phyloP scores from a whole-genome alignment of 352 stramenopile species.

The Globisporangium emineosum region DNA sequence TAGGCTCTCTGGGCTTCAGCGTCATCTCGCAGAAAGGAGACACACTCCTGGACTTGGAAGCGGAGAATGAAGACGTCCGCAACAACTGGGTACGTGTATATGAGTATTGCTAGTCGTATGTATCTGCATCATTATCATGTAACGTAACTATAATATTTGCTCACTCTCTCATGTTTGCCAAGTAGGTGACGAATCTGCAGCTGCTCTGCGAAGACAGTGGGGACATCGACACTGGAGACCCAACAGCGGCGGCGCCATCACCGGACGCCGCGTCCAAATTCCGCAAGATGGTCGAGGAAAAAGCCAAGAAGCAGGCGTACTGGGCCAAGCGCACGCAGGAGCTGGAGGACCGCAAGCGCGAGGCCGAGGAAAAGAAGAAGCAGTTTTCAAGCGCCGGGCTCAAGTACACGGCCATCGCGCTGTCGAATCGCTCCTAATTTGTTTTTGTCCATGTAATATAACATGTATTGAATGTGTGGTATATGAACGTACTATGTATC shows the following conservation, averaged over 20 bases:
- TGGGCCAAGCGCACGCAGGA: constrained; percentile 76
- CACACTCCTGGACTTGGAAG: constrained; percentile 67
- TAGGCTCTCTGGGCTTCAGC: constrained; percentile 42
- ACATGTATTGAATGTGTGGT: neutral
- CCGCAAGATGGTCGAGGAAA: constrained; percentile 73
- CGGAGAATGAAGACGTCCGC: constrained; percentile 53
- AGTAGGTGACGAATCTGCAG: constrained; percentile 64
- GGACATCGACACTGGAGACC: constrained; percentile 25
- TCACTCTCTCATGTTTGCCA: neutral
- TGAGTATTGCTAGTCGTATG: neutral
- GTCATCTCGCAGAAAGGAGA: constrained; percentile 64
- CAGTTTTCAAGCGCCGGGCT: constrained; percentile 65
- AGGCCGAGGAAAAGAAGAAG: constrained; percentile 80
- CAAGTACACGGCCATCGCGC: constrained; percentile 82
- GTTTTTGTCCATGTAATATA: neutral
- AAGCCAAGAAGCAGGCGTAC: constrained; percentile 73
- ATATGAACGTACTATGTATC: neutral
- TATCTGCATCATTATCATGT: neutral
- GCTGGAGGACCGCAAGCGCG: constrained; percentile 65
- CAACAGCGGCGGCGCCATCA: neutral
- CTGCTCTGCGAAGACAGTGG: constrained; percentile 65
- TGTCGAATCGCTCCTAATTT: constrained; percentile 50
- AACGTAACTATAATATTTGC: neutral
- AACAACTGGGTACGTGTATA: constrained; percentile 52
- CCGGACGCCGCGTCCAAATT: constrained; percentile 33